Percentiles rank a stretch among this genome's conserved stretches.
phyloP scores from a whole-genome alignment of 352 stramenopile genomes.

The Phytophthora hibernalis region DNA sequence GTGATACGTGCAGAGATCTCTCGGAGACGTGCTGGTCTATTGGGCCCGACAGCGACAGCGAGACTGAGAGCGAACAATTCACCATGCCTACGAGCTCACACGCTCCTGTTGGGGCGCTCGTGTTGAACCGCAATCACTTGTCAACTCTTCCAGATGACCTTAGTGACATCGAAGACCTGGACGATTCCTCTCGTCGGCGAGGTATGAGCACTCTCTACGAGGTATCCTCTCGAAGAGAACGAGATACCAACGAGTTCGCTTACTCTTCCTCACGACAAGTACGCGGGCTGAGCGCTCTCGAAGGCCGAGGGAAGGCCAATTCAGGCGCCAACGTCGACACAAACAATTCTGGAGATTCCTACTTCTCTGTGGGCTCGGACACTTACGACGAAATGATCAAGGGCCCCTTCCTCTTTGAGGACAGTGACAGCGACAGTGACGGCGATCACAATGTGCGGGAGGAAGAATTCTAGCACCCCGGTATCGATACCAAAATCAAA shows the following conservation, averaged over 20 bases:
- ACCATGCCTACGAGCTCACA: background rate
- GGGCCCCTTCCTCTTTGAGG: constrained; percentile 23
- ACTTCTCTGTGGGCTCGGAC: constrained; percentile 39
- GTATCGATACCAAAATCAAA: constrained; percentile 9
- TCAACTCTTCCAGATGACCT: constrained; percentile 28
- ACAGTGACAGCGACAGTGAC: constrained; percentile 23
- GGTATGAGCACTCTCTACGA: constrained; percentile 10
- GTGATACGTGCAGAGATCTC: constrained; percentile 26
- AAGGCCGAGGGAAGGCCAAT: constrained; percentile 15
- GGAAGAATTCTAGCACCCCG: constrained; percentile 33
- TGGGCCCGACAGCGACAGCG: constrained; percentile 36
- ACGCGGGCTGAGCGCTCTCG: constrained; percentile 33
- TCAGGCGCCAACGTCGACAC: constrained; percentile 15
- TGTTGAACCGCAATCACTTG: constrained; percentile 19
- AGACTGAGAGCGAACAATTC: constrained; percentile 30
- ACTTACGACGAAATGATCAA: constrained; percentile 35
- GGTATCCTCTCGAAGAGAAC: constrained; percentile 17
- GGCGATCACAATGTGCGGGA: constrained; percentile 30
- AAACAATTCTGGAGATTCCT: constrained; percentile 24
- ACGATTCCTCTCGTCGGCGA: constrained; percentile 33
- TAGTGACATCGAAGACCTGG: constrained; percentile 17
- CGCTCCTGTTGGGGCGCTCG: background rate
- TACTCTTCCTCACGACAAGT: constrained; percentile 31
- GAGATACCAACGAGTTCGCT: constrained; percentile 23
- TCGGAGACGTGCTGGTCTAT: constrained; percentile 51